Evolutionary conservation across 1,139 yeast species (phyloP).

Genomic region (Trichomonascaceae sp.): DNA sequence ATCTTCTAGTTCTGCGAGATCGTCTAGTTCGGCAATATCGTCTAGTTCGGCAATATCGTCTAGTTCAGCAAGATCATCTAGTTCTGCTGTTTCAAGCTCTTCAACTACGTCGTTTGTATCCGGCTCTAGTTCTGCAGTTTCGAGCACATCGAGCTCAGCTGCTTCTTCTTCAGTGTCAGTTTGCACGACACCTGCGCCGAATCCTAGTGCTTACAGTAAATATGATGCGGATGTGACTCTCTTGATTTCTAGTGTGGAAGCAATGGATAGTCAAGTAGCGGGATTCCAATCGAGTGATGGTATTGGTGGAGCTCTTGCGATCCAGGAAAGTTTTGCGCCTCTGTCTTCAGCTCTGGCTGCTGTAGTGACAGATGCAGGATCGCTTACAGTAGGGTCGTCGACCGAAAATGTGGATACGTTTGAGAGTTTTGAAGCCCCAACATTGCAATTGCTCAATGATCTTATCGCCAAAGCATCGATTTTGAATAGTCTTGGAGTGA

Average conservation of each 20-base stretch:
- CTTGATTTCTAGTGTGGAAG: neutral
- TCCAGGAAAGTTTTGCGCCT: neutral
- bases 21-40: too few species aligned
- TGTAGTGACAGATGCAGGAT: neutral
- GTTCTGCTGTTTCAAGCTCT: neutral
- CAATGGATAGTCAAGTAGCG: neutral
- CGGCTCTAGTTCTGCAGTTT: neutral
- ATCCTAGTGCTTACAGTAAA: neutral
- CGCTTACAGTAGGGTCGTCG: neutral
- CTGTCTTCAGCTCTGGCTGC: neutral
- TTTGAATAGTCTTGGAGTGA: neutral
- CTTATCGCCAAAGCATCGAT: neutral
- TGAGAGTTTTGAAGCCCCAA: neutral
- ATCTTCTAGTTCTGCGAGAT: neutral
- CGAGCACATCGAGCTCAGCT: neutral
- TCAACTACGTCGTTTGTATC: neutral
- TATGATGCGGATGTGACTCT: neutral
- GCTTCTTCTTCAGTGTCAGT: neutral
- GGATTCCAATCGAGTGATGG: neutral
- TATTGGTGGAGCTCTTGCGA: neutral
- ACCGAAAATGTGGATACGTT: neutral
- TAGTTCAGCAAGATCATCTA: neutral
- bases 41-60: too few species aligned
- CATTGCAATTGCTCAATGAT: neutral
- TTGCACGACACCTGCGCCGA: neutral